Conservation (phyloP, 1,139 yeast genomes). For the Martiniozyma asiatica region DNA sequence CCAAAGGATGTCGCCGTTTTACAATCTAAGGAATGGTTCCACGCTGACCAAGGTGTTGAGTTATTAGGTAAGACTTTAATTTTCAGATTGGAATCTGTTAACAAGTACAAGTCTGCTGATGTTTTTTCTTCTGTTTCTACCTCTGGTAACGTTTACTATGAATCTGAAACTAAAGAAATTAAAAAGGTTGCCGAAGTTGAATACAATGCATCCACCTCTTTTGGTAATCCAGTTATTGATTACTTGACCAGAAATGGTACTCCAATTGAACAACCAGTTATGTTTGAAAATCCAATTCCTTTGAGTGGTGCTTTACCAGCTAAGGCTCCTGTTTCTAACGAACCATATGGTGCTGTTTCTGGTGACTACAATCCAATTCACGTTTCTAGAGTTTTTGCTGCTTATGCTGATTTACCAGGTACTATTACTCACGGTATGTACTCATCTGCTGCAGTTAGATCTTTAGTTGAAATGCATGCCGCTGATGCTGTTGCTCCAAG, state of each 20-base stretch:
- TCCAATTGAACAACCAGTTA: conserved; percentile 87
- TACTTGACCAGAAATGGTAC: conserved; percentile 85
- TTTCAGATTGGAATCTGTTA: conserved; percentile 80
- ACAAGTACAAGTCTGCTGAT: conserved; percentile 64
- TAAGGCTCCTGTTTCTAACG: conserved; percentile 79
- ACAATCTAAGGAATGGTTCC: conserved; percentile 97
- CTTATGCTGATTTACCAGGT: conserved; percentile 89
- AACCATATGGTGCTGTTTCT: conserved; percentile 92
- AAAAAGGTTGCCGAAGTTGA: conserved; percentile 78
- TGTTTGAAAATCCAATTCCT: conserved; percentile 85
- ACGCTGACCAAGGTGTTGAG: conserved; percentile 58
- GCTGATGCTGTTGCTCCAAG: conserved; percentile 94
- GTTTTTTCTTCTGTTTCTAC: conserved; percentile 76
- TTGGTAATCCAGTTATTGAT: conserved; percentile 96
- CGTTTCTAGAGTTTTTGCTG: conserved; percentile 89
- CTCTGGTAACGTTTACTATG: conserved; percentile 74
- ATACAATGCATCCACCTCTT: conserved; percentile 86
- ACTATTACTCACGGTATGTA: conserved; percentile 99
- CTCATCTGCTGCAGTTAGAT: conserved; percentile 90
- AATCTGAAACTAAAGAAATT: conserved; percentile 86
- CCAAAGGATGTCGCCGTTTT: conserved; percentile 89
- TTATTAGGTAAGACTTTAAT: conserved; percentile 71
- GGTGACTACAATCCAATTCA: conserved; percentile 98
- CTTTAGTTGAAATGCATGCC: conserved; percentile 96
- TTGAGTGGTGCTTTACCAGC: conserved; percentile 65